Conservation (phyloP, 2,329 filamentous ascomycete genomes). For the Pyricularia grisea region DNA sequence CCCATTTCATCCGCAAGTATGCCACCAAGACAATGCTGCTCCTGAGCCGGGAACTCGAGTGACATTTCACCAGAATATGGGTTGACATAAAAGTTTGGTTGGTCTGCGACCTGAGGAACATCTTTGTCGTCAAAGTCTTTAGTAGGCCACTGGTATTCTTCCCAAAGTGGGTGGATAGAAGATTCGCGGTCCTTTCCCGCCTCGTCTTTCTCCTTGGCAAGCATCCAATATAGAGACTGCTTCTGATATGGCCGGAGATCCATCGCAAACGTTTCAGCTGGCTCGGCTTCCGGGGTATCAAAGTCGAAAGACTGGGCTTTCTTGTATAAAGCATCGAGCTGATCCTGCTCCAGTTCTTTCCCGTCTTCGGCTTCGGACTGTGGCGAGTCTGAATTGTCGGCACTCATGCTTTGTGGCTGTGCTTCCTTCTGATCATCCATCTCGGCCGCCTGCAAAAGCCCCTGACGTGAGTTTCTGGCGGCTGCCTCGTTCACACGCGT, state of each 20-base stretch:
- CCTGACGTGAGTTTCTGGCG: slow-evolving; percentile 72
- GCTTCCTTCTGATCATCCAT: slow-evolving; percentile 68
- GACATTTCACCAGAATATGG: slow-evolving; percentile 94
- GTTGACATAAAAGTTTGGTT: slow-evolving; percentile 83
- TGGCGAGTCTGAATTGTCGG: slow-evolving; percentile 37
- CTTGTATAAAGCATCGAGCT: slow-evolving; percentile 86
- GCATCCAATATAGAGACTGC: slow-evolving; percentile 94
- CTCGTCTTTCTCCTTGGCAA: slow-evolving; percentile 80
- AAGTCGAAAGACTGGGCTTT: slow-evolving; percentile 98
- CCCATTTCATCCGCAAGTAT: slow-evolving; percentile 97
- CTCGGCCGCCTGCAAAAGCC: slow-evolving; percentile 78
- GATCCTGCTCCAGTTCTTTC: slow-evolving; percentile 86
- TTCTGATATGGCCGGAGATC: slow-evolving; percentile 86
- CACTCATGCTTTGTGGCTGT: slow-evolving; percentile 21
- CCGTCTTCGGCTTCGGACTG: slow-evolving; percentile 72
- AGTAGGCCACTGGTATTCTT: slow-evolving; percentile 83
- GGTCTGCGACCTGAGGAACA: slow-evolving; percentile 53
- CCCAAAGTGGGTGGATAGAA: slow-evolving; percentile 97
- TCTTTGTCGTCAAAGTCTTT: slow-evolving; percentile 81
- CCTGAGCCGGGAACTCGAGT: slow-evolving; percentile 82
- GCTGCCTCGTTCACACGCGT: slow-evolving; percentile 64
- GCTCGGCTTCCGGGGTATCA: slow-evolving; percentile 76
- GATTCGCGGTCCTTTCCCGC: slow-evolving; percentile 55
- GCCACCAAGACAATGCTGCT: slow-evolving; percentile 89
- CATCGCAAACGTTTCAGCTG: slow-evolving; percentile 73